Base-by-base conservation (phyloP, 148 eudicot species). In the Oxyria digyna region DNA sequence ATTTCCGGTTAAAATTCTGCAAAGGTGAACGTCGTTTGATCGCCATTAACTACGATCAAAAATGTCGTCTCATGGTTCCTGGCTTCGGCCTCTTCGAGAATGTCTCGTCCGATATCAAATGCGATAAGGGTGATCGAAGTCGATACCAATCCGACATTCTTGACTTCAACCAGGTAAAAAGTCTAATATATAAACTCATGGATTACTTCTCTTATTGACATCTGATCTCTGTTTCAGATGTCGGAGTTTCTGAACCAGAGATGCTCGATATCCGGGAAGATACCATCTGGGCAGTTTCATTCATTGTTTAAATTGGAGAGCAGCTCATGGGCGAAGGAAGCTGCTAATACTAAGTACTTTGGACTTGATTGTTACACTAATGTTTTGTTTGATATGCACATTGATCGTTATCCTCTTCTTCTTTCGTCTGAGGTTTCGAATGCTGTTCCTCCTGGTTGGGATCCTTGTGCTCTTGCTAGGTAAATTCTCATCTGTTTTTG, bases 401-500 rank as follows among this genome's bases (percentile, higher is more conserved):
- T 91, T 26, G 84, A 85, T 41, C 81, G 96, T 10, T 88, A 78
- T 37, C 90, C 97, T 43, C 84, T 88, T 17, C 24, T 76, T 23
- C 87, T 91, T 14, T 69, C 74, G 26, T 80, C 89, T 27, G 70
- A 87, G 48, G 92, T 91, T 20, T 78, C 74, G 40, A 77, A 87
- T 62, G 84, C 83, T 3, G 96, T 91, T 54, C 97, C 97, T 69
- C 67, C 88, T 3, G 55, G 67, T 15, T 88, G 97, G 97, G 87
- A 91, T 74, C 97, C 97, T 37, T 32, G 63, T 52, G 89, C 87
- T 71, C 85, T 91, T 42, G 87, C 97, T 32, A 88, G 97, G 97
- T 91, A 70, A 31, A 26, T 26, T 0, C 35, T 8, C 38, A 3
- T 35, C 38, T 2, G 6, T 35, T 35, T 35, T 35, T n/a, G n/a